Percentiles rank a stretch among this genome's conserved stretches.
These are phyloP conservation scores for Fomitopsis schrenkii DNA, from an alignment of 1,284 basidiomycete genomes.

Conservation along the genomic window DNA sequence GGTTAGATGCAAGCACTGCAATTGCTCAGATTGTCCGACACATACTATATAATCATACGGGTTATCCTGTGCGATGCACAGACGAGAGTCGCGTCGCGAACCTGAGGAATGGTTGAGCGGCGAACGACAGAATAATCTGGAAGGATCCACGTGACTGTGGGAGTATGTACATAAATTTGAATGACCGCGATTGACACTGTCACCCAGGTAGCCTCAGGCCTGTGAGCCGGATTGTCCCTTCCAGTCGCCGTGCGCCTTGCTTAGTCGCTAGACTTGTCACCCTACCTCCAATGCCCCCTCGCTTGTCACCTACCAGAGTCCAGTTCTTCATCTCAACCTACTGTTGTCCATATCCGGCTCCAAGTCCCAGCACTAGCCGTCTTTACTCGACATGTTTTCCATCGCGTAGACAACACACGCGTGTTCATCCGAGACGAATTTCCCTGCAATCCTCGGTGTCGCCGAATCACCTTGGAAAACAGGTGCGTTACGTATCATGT, in stretches of 20 bases:
- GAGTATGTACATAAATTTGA: constrained; percentile 6
- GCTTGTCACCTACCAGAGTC: constrained; percentile 47
- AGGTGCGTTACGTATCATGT: background rate
- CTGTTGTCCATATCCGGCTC: constrained; percentile 41
- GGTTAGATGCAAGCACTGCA: too few species aligned
- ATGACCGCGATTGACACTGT: background rate
- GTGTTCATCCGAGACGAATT: background rate
- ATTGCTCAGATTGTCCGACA: too few species aligned
- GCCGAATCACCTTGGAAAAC: background rate
- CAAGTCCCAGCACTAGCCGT: constrained; percentile 29
- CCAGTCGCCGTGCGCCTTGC: background rate
- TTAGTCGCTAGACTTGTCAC: constrained; percentile 3
- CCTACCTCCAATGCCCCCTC: constrained; percentile 32
- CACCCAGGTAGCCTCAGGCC: background rate
- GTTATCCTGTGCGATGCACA: too few species aligned
- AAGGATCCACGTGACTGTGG: constrained; percentile 7
- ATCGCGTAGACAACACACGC: background rate
- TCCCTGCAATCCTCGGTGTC: background rate
- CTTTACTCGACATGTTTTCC: constrained; percentile 32
- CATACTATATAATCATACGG: too few species aligned
- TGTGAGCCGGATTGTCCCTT: background rate
- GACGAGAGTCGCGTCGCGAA: too few species aligned
- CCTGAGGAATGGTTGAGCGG: too few species aligned
- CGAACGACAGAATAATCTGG: constrained; percentile 1
- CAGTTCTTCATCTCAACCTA: constrained; percentile 57